phyloP scores from a whole-genome alignment of 805 yeast species.

The Zygotorulaspora chibaensis region DNA sequence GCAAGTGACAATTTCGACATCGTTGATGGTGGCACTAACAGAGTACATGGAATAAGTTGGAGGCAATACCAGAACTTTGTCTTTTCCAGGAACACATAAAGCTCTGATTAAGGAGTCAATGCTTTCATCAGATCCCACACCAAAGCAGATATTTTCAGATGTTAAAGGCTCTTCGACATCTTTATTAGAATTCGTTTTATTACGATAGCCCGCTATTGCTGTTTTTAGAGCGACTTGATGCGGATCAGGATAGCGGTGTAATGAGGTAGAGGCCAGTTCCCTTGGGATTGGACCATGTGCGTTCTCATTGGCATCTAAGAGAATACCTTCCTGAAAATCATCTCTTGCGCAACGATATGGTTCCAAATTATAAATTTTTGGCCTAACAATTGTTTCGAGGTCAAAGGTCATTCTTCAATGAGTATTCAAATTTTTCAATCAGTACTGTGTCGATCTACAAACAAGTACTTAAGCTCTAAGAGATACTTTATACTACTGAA shows the following conservation, averaged over 20 bases:
- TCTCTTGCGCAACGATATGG: conserved; percentile 98
- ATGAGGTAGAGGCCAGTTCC: conserved; percentile 48
- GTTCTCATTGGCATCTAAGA: conserved; percentile 94
- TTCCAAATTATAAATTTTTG: conserved; percentile 74
- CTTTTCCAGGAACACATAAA: conserved; percentile 74
- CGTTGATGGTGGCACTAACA: conserved; percentile 86
- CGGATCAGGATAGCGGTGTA: conserved; percentile 96
- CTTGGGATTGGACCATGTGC: conserved; percentile 81
- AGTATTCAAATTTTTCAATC: background rate
- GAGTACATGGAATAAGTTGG: conserved; percentile 98
- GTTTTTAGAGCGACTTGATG: conserved; percentile 77
- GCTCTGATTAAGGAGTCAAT: conserved; percentile 86
- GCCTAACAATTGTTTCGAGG: conserved; percentile 55
- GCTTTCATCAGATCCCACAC: conserved; percentile 97
- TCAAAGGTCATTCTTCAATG: conserved; percentile 32
- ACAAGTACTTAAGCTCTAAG: background rate
- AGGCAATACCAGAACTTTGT: conserved; percentile 80
- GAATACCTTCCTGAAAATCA: conserved; percentile 82
- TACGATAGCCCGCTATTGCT: conserved; percentile 68
- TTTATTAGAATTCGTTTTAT: conserved; percentile 32
- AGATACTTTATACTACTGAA: background rate
- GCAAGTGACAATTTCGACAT: conserved; percentile 69
- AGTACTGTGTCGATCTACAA: background rate
- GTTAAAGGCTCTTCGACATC: conserved; percentile 35
- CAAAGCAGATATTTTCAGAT: conserved; percentile 76